These are phyloP conservation scores for Phytophthora citrophthora DNA, from an alignment of 352 stramenopile genomes.

Conservation along the genomic window DNA sequence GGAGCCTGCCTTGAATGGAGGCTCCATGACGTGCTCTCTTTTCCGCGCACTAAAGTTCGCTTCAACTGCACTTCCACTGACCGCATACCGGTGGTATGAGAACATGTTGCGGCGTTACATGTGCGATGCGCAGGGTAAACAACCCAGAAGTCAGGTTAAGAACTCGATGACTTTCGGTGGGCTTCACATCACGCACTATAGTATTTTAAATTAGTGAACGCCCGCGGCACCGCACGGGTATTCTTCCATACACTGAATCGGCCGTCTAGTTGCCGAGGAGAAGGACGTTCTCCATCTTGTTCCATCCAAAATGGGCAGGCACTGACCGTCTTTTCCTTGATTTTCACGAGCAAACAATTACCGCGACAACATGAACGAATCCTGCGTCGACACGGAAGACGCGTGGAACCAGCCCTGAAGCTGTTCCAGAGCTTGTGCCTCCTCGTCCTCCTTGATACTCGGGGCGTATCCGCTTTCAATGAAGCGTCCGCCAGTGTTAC, in stretches of 20 bases:
- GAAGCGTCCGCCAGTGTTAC: slow-evolving; percentile 30
- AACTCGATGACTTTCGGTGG: slow-evolving; percentile 2
- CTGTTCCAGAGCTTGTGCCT: slow-evolving; percentile 61
- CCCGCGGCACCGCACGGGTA: slow-evolving; percentile 3
- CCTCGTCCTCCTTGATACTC: slow-evolving; percentile 75
- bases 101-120: neutral
- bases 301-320: slow-evolving; percentile 38
- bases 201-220: slow-evolving; percentile 37
- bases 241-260: slow-evolving; percentile 31
- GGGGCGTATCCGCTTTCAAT: slow-evolving; percentile 56
- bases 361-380: slow-evolving; percentile 52
- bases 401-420: slow-evolving; percentile 72
- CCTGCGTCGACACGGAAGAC: slow-evolving; percentile 67
- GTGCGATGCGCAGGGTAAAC: neutral
- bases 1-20: neutral
- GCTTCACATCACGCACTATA: slow-evolving; percentile 31
- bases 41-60: slow-evolving; percentile 7
- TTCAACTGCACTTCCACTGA: slow-evolving; percentile 7
- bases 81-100: neutral
- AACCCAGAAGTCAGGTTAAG: neutral
- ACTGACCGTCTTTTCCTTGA: slow-evolving; percentile 4
- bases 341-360: slow-evolving; percentile 25
- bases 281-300: slow-evolving; percentile 29
- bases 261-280: slow-evolving; percentile 15
- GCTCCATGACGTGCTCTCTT: slow-evolving; percentile 7